These are phyloP conservation scores for Ascosphaera aggregata DNA, from an alignment of 2,329 filamentous ascomycete genomes.

Conservation along the genomic window DNA sequence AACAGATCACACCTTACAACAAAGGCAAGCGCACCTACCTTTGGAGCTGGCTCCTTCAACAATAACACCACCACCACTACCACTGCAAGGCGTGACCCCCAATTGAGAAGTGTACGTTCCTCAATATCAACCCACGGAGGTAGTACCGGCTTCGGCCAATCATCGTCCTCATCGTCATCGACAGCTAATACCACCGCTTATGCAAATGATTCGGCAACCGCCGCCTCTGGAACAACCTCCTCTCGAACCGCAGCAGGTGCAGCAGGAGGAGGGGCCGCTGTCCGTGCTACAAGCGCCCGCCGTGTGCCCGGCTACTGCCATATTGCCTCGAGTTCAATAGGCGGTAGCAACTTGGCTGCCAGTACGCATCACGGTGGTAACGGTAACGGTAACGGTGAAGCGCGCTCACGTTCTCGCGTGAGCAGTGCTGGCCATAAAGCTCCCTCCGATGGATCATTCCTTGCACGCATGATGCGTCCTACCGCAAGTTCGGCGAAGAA, in stretches of 20 bases:
- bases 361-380: constrained; percentile 9
- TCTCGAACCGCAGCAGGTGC: no score
- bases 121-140: background rate
- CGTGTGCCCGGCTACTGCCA: background rate
- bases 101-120: background rate
- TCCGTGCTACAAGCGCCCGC: background rate
- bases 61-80: no score
- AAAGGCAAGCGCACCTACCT: background rate
- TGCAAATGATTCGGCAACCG: no score
- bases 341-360: constrained; percentile 12
- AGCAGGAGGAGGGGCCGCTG: no score
- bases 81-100: background rate
- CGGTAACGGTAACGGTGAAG: no score
- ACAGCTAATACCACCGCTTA: constrained; percentile 9
- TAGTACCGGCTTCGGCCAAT: no score
- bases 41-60: background rate
- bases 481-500: constrained; percentile 27
- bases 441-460: constrained; percentile 23
- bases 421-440: constrained; percentile 15
- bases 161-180: no score
- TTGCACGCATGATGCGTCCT: constrained; percentile 28
- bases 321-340: constrained; percentile 5
- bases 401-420: constrained; percentile 17
- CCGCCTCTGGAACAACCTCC: no score
- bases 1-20: background rate